Evolutionary conservation across 2,329 filamentous ascomycete genomes (phyloP).

Genomic region (Aspergillus sp.): DNA sequence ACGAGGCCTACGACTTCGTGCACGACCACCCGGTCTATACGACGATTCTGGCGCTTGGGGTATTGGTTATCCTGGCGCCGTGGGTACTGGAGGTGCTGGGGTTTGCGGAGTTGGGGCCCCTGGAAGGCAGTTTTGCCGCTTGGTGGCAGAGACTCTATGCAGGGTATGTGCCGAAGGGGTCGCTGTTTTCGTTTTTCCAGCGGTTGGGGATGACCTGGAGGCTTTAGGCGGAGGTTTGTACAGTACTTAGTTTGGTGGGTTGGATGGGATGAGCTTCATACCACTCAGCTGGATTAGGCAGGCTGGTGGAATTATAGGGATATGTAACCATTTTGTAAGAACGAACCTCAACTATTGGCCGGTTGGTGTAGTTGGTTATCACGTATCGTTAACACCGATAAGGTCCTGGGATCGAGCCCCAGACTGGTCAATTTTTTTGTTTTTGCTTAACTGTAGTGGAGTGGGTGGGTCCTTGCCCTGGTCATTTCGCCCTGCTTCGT

Average conservation of each 20-base stretch:
- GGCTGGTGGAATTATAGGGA: no score
- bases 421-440: slow-evolving; percentile 15
- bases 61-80: slow-evolving; percentile 23
- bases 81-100: slow-evolving; percentile 28
- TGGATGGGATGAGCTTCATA: no score
- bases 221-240: no score
- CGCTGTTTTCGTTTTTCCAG: slow-evolving; percentile 46
- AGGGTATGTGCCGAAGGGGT: slow-evolving; percentile 41
- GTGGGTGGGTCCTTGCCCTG: not conserved
- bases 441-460: not conserved
- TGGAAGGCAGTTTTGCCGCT: slow-evolving; percentile 39
- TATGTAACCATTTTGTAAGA: no score
- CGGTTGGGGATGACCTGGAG: slow-evolving; percentile 40
- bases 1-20: slow-evolving; percentile 19
- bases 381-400: slow-evolving; percentile 39
- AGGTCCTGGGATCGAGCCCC: slow-evolving; percentile 34
- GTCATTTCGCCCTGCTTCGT: no score
- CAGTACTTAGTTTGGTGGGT: no score
- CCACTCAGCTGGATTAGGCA: no score
- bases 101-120: slow-evolving; percentile 25
- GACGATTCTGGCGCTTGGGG: slow-evolving; percentile 26
- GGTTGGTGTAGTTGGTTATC: slow-evolving; percentile 19
- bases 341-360: not conserved
- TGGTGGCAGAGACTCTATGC: slow-evolving; percentile 40
- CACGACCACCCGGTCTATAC: slow-evolving; percentile 24